Base-by-base conservation (phyloP, 192 early-diverging fungal species). In the Linnemannia exigua region DNA sequence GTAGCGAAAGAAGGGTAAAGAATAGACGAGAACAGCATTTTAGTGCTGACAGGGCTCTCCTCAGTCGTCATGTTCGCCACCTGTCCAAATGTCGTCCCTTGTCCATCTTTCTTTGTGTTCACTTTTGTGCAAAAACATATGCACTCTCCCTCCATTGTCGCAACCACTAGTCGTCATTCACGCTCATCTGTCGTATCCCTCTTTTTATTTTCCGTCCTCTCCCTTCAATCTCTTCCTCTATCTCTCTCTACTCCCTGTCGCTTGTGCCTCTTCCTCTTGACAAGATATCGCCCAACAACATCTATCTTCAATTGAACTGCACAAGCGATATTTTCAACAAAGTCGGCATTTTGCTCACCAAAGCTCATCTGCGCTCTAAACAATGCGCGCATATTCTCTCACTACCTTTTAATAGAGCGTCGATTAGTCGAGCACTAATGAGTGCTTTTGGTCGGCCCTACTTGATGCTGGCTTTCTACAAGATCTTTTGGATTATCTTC, bases 401-500 rank as follows among this genome's bases (percentile, higher is more conserved):
- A 73, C 35, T 37, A 67, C 46, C 44, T 36, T 68, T 66, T 38
- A 35, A 88, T 76, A 82, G 89, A 80, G 87, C 88, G 16, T 94
- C 93, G 38, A 89, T 95, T n/a, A 87, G 86, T 52, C 79, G 83
- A 48, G 91, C 94, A 36, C 88, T 95, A 31, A 82, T 91, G 47
- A 76, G 71, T 46, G 88, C 93, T 28, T 95, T 94, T 88, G 92
- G 92, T 17, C 72, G 58, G 12, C 81, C 81, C 8, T 95, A 93
- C 72, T 46, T 87, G 28, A 72, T 91, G 61, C 75, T 95, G 1
- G 92, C 90, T 9, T 76, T 95, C 44, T 95, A 93, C 89, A 94
- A 94, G 72, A 19, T 93, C 1, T 74, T 92, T 14, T 95, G 93
- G 92, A 90, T 88, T 37, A 54, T 84, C 17, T 95, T 95, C 52